Conservation (phyloP, 306 rosid species). For the Senna siamea region DNA sequence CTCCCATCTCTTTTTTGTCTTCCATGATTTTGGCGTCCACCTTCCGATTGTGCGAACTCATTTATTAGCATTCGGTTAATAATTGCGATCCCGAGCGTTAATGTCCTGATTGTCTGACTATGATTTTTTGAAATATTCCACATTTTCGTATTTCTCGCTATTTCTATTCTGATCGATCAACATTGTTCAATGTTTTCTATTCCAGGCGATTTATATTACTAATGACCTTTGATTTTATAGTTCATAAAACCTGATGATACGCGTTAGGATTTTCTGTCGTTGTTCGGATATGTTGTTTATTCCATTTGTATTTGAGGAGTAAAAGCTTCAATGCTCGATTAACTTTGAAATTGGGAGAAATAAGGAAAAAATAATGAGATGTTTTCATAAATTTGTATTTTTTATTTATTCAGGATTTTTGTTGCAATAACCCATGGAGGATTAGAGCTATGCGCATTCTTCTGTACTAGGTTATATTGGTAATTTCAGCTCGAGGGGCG, state of each 20-base stretch:
- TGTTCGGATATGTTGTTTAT: conserved; percentile 31
- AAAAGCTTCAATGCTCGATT: conserved; percentile 30
- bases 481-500: conserved; percentile 25
- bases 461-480: conserved; percentile 16
- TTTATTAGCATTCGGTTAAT: conserved; percentile 1
- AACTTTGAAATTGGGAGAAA: conserved; percentile 16
- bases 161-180: conserved; percentile 28
- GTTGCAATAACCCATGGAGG: conserved; percentile 25
- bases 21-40: neutral
- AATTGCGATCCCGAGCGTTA: neutral
- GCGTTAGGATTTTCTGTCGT: conserved; percentile 28
- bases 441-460: conserved; percentile 15
- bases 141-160: conserved; percentile 16
- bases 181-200: conserved; percentile 20
- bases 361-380: neutral
- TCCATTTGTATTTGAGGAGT: conserved; percentile 5
- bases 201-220: neutral
- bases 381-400: conserved; percentile 6
- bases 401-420: conserved; percentile 43
- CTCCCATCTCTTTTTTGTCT: neutral
- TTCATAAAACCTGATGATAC: neutral
- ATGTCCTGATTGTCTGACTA: conserved; percentile 12
- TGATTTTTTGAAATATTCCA: neutral
- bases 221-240: neutral
- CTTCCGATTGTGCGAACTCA: neutral